phyloP scores from a whole-genome alignment of 2,329 filamentous ascomycete species.

The Aspergillus neoniger region DNA sequence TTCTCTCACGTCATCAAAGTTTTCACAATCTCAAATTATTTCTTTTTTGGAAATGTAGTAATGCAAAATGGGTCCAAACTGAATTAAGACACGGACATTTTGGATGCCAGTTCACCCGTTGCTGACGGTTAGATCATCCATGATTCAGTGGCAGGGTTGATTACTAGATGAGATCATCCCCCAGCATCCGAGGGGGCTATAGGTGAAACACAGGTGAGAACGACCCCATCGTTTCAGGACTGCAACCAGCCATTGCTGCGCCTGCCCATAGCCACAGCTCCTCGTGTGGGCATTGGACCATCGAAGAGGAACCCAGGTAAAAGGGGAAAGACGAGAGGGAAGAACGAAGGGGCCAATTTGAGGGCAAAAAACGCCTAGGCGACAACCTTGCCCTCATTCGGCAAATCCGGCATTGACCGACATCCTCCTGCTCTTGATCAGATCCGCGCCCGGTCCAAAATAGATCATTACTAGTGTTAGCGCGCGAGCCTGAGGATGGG shows the following conservation, averaged over 20 bases:
- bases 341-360: constrained; percentile 3
- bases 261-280: constrained; percentile 25
- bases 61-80: not conserved
- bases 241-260: constrained; percentile 24
- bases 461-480: not conserved
- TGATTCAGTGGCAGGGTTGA: not conserved
- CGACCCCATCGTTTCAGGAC: constrained; percentile 18
- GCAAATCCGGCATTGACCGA: constrained; percentile 4
- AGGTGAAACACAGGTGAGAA: constrained; percentile 7
- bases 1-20: not conserved
- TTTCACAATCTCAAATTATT: not conserved
- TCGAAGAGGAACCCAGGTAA: not conserved
- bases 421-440: not conserved
- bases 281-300: constrained; percentile 2
- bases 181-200: not conserved
- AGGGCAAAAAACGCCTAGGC: constrained; percentile 11
- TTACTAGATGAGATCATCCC: constrained; percentile 7
- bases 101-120: not conserved
- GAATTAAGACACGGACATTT: not conserved
- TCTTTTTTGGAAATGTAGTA: constrained; percentile 3
- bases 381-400: constrained; percentile 8
- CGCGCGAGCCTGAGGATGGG: not conserved
- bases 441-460: constrained; percentile 3
- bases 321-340: not conserved
- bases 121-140: not conserved